phyloP scores from a whole-genome alignment of 2,329 filamentous ascomycete species.

The Sarocladium kiliense region DNA sequence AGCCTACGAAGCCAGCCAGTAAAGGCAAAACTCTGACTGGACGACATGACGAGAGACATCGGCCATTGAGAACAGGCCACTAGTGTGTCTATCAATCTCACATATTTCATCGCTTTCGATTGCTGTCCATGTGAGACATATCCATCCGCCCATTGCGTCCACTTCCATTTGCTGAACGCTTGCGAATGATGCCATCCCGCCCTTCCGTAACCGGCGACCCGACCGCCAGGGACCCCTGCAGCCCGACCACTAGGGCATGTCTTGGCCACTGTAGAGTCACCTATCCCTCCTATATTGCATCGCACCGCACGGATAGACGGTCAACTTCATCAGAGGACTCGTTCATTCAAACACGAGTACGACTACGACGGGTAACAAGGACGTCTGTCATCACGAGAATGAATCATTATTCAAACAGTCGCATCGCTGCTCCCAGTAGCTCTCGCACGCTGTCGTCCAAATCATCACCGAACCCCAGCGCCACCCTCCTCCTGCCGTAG shows the following conservation, averaged over 20 bases:
- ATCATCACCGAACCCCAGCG: background rate
- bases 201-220: constrained; percentile 6
- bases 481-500: background rate
- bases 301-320: too few relatives aligned
- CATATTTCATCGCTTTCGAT: background rate
- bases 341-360: background rate
- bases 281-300: background rate
- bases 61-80: background rate
- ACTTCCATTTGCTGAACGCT: background rate
- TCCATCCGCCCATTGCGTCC: too few relatives aligned
- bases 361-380: background rate
- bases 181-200: constrained; percentile 7
- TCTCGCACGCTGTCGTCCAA: background rate
- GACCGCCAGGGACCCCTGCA: background rate
- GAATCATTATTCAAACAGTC: background rate
- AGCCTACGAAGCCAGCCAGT: too few relatives aligned
- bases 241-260: background rate
- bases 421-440: background rate
- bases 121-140: too few relatives aligned
- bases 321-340: too few relatives aligned
- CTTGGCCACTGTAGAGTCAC: background rate
- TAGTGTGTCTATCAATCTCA: too few relatives aligned
- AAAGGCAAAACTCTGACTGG: background rate
- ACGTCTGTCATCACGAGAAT: background rate
- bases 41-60: background rate